Percentiles rank a stretch among this genome's conserved stretches.
Evolutionary conservation across 1,139 yeast genomes (phyloP).

Genomic region (Kodamaea derodonti): DNA sequence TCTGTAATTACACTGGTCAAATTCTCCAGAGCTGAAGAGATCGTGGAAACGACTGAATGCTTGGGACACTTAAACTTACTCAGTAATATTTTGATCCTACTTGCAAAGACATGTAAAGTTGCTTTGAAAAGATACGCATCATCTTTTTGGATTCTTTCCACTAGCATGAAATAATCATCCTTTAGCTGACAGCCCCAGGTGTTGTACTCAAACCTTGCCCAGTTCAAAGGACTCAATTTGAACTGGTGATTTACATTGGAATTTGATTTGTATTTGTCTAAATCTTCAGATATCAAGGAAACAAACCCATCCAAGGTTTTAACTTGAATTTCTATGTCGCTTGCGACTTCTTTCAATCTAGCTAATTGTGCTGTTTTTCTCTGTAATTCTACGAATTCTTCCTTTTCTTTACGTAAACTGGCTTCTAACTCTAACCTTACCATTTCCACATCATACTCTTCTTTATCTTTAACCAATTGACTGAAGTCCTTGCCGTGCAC

Average conservation of each 20-base stretch:
- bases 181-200: constrained; percentile 29
- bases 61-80: constrained; percentile 6
- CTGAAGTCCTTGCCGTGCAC: constrained; percentile 30
- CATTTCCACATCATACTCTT: constrained; percentile 13
- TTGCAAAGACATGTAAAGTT: constrained; percentile 14
- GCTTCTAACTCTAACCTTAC: constrained; percentile 11
- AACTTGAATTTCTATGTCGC: constrained; percentile 18
- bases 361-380: constrained; percentile 9
- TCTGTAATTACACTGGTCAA: constrained; percentile 3
- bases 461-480: constrained; percentile 25
- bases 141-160: constrained; percentile 11
- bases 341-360: constrained; percentile 14
- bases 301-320: constrained; percentile 32
- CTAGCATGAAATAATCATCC: constrained; percentile 14
- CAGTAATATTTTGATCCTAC: constrained; percentile 3
- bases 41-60: neutral
- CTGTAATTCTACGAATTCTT: constrained; percentile 12
- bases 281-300: constrained; percentile 17
- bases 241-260: constrained; percentile 15
- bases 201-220: constrained; percentile 30
- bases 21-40: neutral
- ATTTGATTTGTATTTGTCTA: constrained; percentile 11
- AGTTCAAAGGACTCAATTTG: constrained; percentile 13
- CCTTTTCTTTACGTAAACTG: constrained; percentile 15
- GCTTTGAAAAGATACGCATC: constrained; percentile 15